A percentile compares a stretch with the other conserved stretches of the same genome.
Conservation (phyloP, 345 rosid genomes). For the Brassica juncea region DNA sequence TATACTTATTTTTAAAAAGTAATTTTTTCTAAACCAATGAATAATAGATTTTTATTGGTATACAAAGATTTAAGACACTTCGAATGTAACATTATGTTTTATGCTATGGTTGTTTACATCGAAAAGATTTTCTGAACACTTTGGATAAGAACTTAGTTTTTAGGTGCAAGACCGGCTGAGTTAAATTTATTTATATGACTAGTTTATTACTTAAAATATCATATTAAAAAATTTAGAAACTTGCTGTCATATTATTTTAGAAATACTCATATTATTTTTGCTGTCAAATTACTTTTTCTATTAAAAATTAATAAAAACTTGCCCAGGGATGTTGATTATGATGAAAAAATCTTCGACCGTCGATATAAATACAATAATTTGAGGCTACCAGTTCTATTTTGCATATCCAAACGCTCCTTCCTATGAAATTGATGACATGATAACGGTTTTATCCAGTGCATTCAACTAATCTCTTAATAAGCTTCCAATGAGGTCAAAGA, state of each 20-base stretch:
- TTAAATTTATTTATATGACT: neutral
- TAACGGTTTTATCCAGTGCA: constrained; percentile 16
- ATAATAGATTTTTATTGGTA: too few species aligned
- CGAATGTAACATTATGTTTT: too few species aligned
- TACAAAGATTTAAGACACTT: too few species aligned
- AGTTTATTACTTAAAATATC: neutral
- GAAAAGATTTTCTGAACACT: too few species aligned
- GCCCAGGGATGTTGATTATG: neutral
- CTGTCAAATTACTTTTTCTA: neutral
- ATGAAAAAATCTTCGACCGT: neutral
- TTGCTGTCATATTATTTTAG: too few species aligned
- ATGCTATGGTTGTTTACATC: too few species aligned
- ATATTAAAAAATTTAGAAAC: neutral
- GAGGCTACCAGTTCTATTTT: neutral
- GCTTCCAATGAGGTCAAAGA: constrained; percentile 20
- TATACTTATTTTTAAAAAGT: too few species aligned
- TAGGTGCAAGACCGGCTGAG: too few species aligned
- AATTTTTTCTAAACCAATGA: too few species aligned
- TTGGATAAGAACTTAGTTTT: too few species aligned
- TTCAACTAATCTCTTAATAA: constrained; percentile 1
- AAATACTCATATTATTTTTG: neutral
- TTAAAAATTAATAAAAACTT: too few species aligned
- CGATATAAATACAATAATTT: constrained; percentile 2
- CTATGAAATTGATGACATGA: constrained; percentile 21
- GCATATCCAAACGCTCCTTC: constrained; percentile 4